phyloP scores from a whole-genome alignment of 148 eudicot genomes.

The Agrostemma githago region DNA sequence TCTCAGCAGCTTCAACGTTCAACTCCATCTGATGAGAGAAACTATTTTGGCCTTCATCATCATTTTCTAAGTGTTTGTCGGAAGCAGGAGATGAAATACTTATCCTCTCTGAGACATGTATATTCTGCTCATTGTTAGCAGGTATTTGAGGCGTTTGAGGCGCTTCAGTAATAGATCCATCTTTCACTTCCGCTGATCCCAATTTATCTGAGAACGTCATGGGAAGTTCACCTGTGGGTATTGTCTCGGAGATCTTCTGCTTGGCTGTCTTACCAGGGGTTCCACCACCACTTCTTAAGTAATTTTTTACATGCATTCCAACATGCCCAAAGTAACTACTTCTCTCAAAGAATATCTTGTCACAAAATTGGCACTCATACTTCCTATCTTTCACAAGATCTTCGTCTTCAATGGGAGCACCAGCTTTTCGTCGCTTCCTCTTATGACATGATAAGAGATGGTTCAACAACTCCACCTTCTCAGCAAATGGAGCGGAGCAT shows the following conservation, averaged over 20 bases:
- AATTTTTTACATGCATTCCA: slow-evolving; percentile 63
- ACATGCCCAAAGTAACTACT: slow-evolving; percentile 69
- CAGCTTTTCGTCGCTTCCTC: slow-evolving; percentile 57
- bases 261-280: slow-evolving; percentile 28
- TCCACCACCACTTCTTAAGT: slow-evolving; percentile 48
- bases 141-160: slow-evolving; percentile 28
- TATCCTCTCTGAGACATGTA: slow-evolving; percentile 20
- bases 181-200: slow-evolving; percentile 29
- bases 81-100: slow-evolving; percentile 25
- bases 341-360: slow-evolving; percentile 57
- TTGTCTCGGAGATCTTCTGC: slow-evolving; percentile 28
- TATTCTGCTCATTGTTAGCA: slow-evolving; percentile 21
- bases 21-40: slow-evolving; percentile 23
- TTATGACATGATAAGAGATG: slow-evolving; percentile 61
- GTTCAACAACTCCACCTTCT: slow-evolving; percentile 52
- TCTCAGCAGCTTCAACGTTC: slow-evolving; percentile 17
- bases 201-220: slow-evolving; percentile 23
- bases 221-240: slow-evolving; percentile 26
- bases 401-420: slow-evolving; percentile 54
- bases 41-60: slow-evolving; percentile 23
- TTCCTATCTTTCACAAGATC: slow-evolving; percentile 50
- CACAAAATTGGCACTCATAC: slow-evolving; percentile 79
- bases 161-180: slow-evolving; percentile 26
- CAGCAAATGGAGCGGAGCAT: slow-evolving; percentile 47
- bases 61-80: slow-evolving; percentile 23